Base-by-base conservation (phyloP, 257 asterid genomes). In the Cynanchum wilfordii region DNA sequence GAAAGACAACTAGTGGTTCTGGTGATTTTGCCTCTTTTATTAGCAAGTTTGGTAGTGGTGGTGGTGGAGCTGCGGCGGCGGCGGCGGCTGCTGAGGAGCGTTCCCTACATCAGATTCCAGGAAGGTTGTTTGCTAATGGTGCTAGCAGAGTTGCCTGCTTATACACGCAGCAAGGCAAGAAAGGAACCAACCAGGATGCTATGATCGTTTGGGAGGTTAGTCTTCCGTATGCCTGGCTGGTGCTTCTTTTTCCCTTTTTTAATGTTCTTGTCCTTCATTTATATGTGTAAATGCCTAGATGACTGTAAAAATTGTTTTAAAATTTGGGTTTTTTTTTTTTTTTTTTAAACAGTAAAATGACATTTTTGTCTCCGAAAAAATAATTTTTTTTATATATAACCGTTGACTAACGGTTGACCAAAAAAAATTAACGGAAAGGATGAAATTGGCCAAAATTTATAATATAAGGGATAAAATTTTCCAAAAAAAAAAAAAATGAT, bases 141-240 rank as follows among this genome's bases (percentile, higher is more conserved):
- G 80, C 96, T 2, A 76, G 87, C 72, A 75, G 79, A 66, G 56
- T 87, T 78, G 85, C 97, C 27, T 79, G 97, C 77, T 81, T 91
- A 80, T 85, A 88, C 82, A 94, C 96, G 69, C 99, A 94, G 77
- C 99, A 94, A 77, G 99, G 99, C 70, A 94, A 87, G 86, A 94
- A 94, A 77, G 97, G 99, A 56, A 85, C 97, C 24, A 94, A 94
- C 81, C 99, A 94, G 77, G 99, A 94, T 33, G 97, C 99, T 36
- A 94, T 94, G 97, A 86, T 91, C 83, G 79, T 89, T 83, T 94
- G 99, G 99, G 99, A 94, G 99, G 99, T 91, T 51, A 70, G 85
- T 79, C 75, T 72, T 83, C 44, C 56, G 9, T 0, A 45, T 29
- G 55, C 38, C 17, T 0, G 11, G 12, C 50, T n/a, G 42, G 22